Conservation (phyloP, 352 stramenopile genomes). For the Aphanomyces astaci region DNA sequence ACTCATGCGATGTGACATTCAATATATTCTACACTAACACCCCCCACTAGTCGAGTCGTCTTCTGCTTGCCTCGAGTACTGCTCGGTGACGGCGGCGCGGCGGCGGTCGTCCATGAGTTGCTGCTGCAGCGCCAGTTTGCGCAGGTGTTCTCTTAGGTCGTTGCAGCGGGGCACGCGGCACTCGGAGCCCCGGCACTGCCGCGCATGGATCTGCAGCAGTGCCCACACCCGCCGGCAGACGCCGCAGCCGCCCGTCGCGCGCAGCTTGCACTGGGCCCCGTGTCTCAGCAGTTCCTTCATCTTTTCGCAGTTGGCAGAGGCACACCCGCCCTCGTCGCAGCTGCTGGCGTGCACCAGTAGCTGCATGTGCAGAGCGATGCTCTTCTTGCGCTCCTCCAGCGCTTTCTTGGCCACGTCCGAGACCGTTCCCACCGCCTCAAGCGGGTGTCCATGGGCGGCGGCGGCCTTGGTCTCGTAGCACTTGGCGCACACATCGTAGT, state of each 20-base stretch:
- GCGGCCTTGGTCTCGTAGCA: conserved; percentile 83
- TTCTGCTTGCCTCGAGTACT: conserved; percentile 52
- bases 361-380: conserved; percentile 97
- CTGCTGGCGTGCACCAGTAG: conserved; percentile 95
- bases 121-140: conserved; percentile 95
- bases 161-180: conserved; percentile 96
- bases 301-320: conserved; percentile 96
- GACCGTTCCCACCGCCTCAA: conserved; percentile 65
- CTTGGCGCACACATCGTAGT: conserved; percentile 85
- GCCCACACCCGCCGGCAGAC: conserved; percentile 96
- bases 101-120: conserved; percentile 97
- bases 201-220: conserved; percentile 94
- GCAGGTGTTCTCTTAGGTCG: conserved; percentile 91
- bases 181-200: conserved; percentile 90
- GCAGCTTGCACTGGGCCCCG: conserved; percentile 88
- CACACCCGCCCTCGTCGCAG: conserved; percentile 88
- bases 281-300: conserved; percentile 98
- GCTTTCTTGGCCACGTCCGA: conserved; percentile 56
- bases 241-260: conserved; percentile 89
- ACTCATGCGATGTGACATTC: neutral
- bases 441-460: conserved; percentile 66
- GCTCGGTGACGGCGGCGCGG: conserved; percentile 77
- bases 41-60: neutral
- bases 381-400: conserved; percentile 87
- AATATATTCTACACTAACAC: conserved; percentile 16